phyloP scores from a whole-genome alignment of 768 basidiomycete species.

The Lactarius tabidus region DNA sequence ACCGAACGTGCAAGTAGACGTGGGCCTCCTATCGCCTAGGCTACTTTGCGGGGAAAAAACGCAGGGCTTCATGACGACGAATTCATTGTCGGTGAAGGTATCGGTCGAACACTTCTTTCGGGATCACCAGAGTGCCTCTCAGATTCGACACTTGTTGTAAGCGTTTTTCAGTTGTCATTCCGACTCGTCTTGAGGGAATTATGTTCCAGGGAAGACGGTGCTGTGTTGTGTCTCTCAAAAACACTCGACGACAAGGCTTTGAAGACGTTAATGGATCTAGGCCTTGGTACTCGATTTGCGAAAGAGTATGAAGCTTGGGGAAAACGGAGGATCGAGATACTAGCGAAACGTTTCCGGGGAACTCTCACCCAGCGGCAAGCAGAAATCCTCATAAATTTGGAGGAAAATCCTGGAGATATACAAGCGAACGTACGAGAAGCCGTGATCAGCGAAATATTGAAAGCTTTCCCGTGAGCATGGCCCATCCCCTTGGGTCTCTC shows the following conservation, averaged over 20 bases:
- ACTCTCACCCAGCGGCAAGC: not conserved
- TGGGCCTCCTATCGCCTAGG: not conserved
- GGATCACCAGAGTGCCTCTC: not conserved
- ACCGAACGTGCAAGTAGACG: not conserved
- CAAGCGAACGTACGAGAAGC: not conserved
- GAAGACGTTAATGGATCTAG: conserved; percentile 1
- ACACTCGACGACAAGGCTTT: conserved; percentile 14
- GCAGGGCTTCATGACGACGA: conserved; percentile 24
- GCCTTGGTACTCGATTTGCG: not conserved
- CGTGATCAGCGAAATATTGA: conserved; percentile 9
- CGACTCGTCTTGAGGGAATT: not conserved
- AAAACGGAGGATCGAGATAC: not conserved
- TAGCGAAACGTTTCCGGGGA: not conserved
- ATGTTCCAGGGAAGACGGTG: conserved; percentile 8
- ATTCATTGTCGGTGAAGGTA: conserved; percentile 3
- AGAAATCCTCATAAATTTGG: not conserved
- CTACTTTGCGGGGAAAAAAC: conserved; percentile 23
- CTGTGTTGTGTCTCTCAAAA: conserved; percentile 11
- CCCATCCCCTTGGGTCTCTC: not conserved
- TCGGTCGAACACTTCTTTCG: not conserved
- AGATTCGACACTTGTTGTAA: conserved; percentile 13
- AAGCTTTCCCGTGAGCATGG: conserved; percentile 1
- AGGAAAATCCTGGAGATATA: not conserved
- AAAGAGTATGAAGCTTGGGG: conserved; percentile 5
- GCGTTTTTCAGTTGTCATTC: not conserved